Evolutionary conservation across 78 protist genomes (phyloP).

Genomic region (Emiliania huxleyi): DNA sequence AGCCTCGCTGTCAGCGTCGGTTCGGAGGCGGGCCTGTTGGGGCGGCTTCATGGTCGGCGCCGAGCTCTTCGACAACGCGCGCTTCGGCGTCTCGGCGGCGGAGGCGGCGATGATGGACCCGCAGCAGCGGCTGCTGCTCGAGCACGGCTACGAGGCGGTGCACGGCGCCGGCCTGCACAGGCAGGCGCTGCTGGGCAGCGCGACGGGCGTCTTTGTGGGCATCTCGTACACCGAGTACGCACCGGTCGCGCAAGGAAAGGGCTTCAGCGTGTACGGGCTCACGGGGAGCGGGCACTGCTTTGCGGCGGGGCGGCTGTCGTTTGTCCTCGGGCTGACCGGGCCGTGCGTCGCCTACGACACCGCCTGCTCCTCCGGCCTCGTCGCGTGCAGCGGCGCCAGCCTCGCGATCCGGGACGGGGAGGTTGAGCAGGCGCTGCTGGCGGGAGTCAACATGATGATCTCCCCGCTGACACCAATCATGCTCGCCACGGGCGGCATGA

Average conservation of each 20-base stretch:
- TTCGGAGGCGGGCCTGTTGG: background rate
- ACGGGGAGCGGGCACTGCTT: background rate
- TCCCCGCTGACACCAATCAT: background rate
- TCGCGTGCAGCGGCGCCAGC: constrained; percentile 48
- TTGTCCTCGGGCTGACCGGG: constrained; percentile 70
- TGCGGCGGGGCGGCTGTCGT: constrained; percentile 64
- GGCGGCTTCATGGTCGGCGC: background rate
- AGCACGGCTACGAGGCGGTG: background rate
- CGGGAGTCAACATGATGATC: background rate
- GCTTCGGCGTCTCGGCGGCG: background rate
- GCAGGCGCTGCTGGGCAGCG: background rate
- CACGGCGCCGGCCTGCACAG: background rate
- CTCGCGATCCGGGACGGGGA: background rate
- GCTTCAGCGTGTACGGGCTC: background rate
- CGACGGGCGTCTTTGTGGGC: background rate
- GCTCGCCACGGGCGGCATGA: constrained; percentile 48
- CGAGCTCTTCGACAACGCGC: constrained; percentile 7
- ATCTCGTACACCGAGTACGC: background rate
- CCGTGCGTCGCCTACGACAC: constrained; percentile 81
- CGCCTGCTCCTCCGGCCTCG: constrained; percentile 83
- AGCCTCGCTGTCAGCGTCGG: background rate
- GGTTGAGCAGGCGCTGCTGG: background rate
- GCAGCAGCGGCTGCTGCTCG: constrained; percentile 14
- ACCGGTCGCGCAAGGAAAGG: background rate
- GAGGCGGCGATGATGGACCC: constrained; percentile 30